Evolutionary conservation across 176 grass and related monocot genomes (phyloP), one percentile per base, ranked within the genome.

Genomic region (Oryza glaberrima): DNA sequence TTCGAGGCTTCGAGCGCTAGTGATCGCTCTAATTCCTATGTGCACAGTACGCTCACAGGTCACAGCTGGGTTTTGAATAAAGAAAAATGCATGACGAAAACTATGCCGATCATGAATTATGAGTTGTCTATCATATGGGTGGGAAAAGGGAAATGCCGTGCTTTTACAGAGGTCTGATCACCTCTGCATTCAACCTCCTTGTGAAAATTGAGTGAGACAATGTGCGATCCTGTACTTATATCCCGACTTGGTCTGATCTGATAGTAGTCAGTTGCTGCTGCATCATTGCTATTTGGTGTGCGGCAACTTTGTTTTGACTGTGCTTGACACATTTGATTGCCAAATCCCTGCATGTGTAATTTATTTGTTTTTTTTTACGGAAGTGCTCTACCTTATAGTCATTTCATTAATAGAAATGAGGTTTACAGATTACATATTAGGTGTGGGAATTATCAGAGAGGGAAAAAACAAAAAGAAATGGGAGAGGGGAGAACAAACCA

Each of bases 1-100:
- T 84, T 52, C 71, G 64, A 89, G 12, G 17, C 19, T 84, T 52
- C 71, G 64, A 89, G 28, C 28, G 4, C 1, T 45, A 56, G 36
- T 1, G 10, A 15, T 17, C 11, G 26, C 16, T 73, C 58, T 22
- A 69, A 3, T 70, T 70, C 41, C 11, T 71, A 12, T 44, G 43
- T 11, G 43, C 43, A 44, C 43, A 32, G 11, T 76, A 35, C 30
- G 30, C 43, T 68, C 0, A 3, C 9, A 80, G 48, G 26, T 20
- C 9, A 75, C 32, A 22, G 23, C 15, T 74, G 58, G 32, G 30
- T 66, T 80, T 28, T 45, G 8, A 34, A 11, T 70, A 9, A 76
- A 32, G 36, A 70, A 32, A 41, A 32, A 41, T n/a, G 30, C 9
- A 13, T 70, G 46, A 47, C 70, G 1, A 49, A 6, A 48, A 65